Evolutionary conservation across 202 grass and related monocot genomes (phyloP).

Genomic region (Dendrocalamus latiflorus): DNA sequence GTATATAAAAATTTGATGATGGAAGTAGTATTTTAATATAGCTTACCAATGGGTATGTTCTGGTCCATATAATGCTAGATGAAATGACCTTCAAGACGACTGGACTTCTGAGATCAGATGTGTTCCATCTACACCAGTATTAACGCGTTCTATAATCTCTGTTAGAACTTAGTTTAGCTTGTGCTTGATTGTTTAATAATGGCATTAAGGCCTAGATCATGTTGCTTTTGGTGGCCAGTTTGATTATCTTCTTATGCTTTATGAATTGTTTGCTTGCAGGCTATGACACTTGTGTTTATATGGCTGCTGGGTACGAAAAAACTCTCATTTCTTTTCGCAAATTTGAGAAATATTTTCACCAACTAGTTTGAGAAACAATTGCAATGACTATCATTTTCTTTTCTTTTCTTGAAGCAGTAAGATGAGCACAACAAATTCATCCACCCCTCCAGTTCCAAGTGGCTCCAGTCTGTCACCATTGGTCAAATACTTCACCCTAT

Average conservation of each 20-base stretch:
- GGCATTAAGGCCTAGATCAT: neutral
- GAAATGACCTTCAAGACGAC: neutral
- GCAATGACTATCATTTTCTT: neutral
- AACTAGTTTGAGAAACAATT: neutral
- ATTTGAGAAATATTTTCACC: neutral
- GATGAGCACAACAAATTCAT: slow-evolving; percentile 61
- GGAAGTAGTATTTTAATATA: neutral
- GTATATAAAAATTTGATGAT: neutral
- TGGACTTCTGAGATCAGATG: neutral
- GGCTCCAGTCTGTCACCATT: neutral
- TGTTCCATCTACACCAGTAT: neutral
- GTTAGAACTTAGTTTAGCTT: neutral
- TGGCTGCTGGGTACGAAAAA: slow-evolving; percentile 55
- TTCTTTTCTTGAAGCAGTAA: slow-evolving; percentile 43
- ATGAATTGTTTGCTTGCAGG: slow-evolving; percentile 53
- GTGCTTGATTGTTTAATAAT: neutral
- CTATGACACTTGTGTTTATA: slow-evolving; percentile 80
- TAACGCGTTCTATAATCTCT: neutral
- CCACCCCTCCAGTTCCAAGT: slow-evolving; percentile 17
- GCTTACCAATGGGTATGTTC: neutral
- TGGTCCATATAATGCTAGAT: neutral
- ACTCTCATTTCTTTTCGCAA: neutral
- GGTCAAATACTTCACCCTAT: neutral
- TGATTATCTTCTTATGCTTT: slow-evolving; percentile 12
- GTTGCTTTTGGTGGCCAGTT: neutral